Evolutionary conservation across 345 rosid species (phyloP).

Genomic region (Noccaea caerulescens): DNA sequence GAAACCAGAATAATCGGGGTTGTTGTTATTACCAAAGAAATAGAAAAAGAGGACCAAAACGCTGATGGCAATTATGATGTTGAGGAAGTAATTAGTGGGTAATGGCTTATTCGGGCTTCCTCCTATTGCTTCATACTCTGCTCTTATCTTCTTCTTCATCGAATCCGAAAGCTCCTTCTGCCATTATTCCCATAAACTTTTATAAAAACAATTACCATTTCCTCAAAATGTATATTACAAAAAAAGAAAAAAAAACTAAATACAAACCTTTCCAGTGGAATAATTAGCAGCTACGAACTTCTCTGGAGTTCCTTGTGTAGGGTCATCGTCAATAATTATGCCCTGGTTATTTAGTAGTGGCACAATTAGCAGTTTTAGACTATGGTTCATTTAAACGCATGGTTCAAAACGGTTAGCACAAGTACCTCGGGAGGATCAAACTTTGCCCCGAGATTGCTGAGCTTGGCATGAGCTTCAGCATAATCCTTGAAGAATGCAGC

Average conservation of each 20-base stretch:
- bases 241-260: not conserved
- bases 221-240: not conserved
- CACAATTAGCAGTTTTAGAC: slow-evolving; percentile 13
- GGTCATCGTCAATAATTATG: slow-evolving; percentile 56
- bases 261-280: slow-evolving; percentile 76
- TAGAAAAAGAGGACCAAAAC: slow-evolving; percentile 71
- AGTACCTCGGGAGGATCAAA: slow-evolving; percentile 94
- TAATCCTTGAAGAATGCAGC: slow-evolving; percentile 87
- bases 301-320: slow-evolving; percentile 56
- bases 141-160: slow-evolving; percentile 92
- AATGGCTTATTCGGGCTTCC: slow-evolving; percentile 88
- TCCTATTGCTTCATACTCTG: slow-evolving; percentile 79
- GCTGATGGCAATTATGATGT: slow-evolving; percentile 70
- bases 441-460: slow-evolving; percentile 91
- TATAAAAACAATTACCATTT: not conserved
- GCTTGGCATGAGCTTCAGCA: slow-evolving; percentile 97
- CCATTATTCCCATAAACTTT: slow-evolving; percentile 21
- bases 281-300: slow-evolving; percentile 90
- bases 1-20: slow-evolving; percentile 40
- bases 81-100: slow-evolving; percentile 76
- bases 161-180: slow-evolving; percentile 84
- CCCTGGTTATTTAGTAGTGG: slow-evolving; percentile 57
- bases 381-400: not conserved
- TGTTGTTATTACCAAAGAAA: slow-evolving; percentile 58
- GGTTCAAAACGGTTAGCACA: not conserved